These are phyloP conservation scores for Biscogniauxia sp. DNA, from an alignment of 2,329 filamentous ascomycete genomes.

Conservation along the genomic window DNA sequence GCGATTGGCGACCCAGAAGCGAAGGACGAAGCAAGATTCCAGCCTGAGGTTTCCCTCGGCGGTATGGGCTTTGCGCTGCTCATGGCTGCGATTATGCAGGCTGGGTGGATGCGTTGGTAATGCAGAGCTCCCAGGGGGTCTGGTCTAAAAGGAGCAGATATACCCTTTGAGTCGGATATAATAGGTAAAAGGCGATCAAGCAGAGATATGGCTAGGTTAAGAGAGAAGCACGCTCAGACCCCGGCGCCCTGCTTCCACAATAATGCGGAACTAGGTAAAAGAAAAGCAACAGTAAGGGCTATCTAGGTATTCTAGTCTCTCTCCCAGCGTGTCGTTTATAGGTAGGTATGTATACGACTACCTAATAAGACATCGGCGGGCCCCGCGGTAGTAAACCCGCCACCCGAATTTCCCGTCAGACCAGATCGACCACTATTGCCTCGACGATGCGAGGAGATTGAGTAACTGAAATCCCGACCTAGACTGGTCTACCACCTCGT, in stretches of 20 bases:
- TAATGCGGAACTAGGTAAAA: not conserved
- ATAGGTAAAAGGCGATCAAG: not conserved
- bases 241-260: not conserved
- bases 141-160: not conserved
- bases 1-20: conserved; percentile 63
- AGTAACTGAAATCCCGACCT: not conserved
- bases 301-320: not conserved
- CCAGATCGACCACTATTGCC: not conserved
- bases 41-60: conserved; percentile 13
- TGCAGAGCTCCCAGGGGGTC: not conserved
- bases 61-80: conserved; percentile 25
- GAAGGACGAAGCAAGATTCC: conserved; percentile 48
- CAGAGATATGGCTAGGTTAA: not conserved
- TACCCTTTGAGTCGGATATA: not conserved
- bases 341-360: no score
- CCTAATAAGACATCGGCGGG: not conserved
- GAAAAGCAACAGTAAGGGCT: not conserved
- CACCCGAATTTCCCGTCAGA: not conserved
- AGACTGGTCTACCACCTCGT: not conserved
- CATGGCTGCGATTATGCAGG: conserved; percentile 13
- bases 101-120: not conserved
- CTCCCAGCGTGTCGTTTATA: no score
- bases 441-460: not conserved
- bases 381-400: not conserved
- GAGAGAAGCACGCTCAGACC: not conserved